A percentile compares a stretch with the other conserved stretches of the same genome.
Evolutionary conservation across 2,329 filamentous ascomycete species (phyloP).

Genomic region (Curvularia eragrostidis): DNA sequence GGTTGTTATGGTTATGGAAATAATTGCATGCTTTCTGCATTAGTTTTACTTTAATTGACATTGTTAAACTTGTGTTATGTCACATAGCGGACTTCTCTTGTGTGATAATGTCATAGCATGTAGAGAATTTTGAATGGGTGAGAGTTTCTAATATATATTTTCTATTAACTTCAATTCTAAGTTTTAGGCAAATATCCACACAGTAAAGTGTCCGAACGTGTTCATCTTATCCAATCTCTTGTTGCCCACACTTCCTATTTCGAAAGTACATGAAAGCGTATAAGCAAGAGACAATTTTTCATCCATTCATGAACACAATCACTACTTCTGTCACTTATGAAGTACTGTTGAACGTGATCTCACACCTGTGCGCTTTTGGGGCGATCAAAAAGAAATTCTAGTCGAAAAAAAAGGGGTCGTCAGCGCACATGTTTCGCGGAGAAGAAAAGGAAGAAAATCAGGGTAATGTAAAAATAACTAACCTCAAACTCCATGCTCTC

Average conservation of each 20-base stretch:
- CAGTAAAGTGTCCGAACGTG: neutral
- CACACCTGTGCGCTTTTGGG: conserved; percentile 53
- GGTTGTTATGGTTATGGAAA: neutral
- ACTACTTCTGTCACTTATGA: neutral
- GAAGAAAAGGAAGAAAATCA: neutral
- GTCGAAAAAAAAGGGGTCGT: neutral
- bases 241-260: too few species aligned
- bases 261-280: neutral
- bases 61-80: neutral
- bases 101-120: neutral
- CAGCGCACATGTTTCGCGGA: neutral
- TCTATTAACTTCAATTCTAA: neutral
- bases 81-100: neutral
- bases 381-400: conserved; percentile 54
- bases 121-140: neutral
- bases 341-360: conserved; percentile 38
- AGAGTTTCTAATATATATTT: neutral
- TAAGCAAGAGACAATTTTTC: neutral
- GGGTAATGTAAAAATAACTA: neutral
- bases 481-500: conserved; percentile 52
- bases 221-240: neutral
- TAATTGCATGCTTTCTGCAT: neutral
- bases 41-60: neutral
- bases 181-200: neutral
- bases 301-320: neutral